These are phyloP conservation scores for Talaromyces nanjingensis DNA, from an alignment of 495 filamentous ascomycete species.

Conservation along the genomic window DNA sequence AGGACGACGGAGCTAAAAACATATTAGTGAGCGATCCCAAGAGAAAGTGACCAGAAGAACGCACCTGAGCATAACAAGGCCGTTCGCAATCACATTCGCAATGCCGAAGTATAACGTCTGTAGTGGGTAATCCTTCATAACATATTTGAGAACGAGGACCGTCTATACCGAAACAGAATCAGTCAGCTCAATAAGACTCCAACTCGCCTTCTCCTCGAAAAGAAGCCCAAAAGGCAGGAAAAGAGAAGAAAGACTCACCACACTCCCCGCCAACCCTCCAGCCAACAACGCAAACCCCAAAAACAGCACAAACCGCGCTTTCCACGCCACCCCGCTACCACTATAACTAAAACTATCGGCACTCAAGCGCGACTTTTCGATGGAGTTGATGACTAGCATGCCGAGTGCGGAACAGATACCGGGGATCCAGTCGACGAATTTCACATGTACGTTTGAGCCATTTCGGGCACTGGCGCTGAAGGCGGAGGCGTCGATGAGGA, in stretches of 20 bases:
- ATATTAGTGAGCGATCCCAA: conserved; percentile 12
- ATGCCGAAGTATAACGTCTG: conserved; percentile 90
- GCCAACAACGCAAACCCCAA: conserved; percentile 91
- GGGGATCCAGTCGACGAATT: conserved; percentile 97
- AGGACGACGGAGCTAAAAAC: conserved; percentile 68
- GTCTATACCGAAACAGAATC: conserved; percentile 32
- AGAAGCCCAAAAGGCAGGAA: background rate
- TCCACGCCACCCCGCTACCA: conserved; percentile 87
- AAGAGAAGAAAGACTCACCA: conserved; percentile 38
- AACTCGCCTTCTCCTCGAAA: background rate
- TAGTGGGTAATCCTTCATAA: conserved; percentile 69
- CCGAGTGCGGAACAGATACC: conserved; percentile 89
- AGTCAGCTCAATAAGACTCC: conserved; percentile 4
- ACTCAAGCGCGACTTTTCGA: conserved; percentile 84
- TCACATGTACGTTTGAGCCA: conserved; percentile 77
- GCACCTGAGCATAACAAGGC: conserved; percentile 78
- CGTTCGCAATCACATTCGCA: conserved; percentile 85
- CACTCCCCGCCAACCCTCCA: conserved; percentile 87
- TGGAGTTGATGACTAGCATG: conserved; percentile 98
- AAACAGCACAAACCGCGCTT: conserved; percentile 91
- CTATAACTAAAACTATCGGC: conserved; percentile 84
- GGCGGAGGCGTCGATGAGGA: conserved; percentile 83
- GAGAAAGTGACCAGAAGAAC: conserved; percentile 17
- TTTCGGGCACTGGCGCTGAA: conserved; percentile 78
- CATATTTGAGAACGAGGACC: conserved; percentile 86